Evolutionary conservation across 768 basidiomycete genomes (phyloP), one percentile per base, ranked within the genome.

Genomic region (Tylopilus subfusipes): DNA sequence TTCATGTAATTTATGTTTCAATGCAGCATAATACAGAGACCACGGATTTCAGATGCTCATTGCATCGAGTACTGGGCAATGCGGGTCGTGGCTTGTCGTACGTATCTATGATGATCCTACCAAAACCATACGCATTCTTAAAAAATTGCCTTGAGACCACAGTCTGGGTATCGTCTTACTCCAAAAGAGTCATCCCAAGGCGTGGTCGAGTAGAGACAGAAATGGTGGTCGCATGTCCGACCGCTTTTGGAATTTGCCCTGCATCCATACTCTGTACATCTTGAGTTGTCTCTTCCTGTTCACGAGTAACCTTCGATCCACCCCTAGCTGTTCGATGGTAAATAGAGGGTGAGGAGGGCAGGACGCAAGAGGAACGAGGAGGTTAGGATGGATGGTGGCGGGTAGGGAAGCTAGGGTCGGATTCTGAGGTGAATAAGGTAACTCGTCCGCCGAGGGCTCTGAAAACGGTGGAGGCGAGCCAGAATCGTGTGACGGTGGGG

Each of bases 261-360:
- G 93, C 85, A 94, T 84, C 93, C 93, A 96, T 0, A 94, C 88
- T 43, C 97, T 78, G 68, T 96, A 98, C 97, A 99, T 99, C 72
- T 96, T 96, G 48, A 97, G 73, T 72, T 94, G 89, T 54, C 91
- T 78, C 73, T 97, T 98, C 43, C 97, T 79, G 66, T 99, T 99
- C 49, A 99, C 86, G 42, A 98, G 77, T 52, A 99, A 72, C 40
- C 97, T 79, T 8, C 94, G 77, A 74, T 99, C 97, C 7, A 94
- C 82, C 2, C 93, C 94, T 2, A 98, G 78, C 63, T 93, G 90
- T 52, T 86, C 82, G n/a, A 83, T 79, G n/a, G 76, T 66, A 70
- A 98, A 95, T 33, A 93, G 73, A 6, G 86, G 83, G 43, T 84
- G 82, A 2, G 77, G 63, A 14, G 76, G 75, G 39, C 54, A 55